Conservation (phyloP, 2,329 filamentous ascomycete genomes). For the Fusarium metavorans region DNA sequence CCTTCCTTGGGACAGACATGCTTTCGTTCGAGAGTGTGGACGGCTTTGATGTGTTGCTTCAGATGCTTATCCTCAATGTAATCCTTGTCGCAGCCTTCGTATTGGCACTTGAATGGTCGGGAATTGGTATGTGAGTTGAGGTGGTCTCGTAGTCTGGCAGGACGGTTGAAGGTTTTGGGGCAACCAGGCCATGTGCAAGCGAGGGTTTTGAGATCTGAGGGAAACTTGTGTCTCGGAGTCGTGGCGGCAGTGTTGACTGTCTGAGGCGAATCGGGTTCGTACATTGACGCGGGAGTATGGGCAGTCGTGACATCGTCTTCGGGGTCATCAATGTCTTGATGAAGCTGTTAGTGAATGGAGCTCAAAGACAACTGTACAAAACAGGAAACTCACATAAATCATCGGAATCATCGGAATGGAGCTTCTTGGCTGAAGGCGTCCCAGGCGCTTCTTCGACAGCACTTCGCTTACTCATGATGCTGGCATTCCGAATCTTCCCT, state of each 20-base stretch:
- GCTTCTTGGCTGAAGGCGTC: conserved; percentile 45
- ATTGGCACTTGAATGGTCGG: conserved; percentile 79
- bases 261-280: conserved; percentile 48
- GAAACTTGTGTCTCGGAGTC: conserved; percentile 65
- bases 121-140: conserved; percentile 88
- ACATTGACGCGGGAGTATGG: conserved; percentile 49
- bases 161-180: conserved; percentile 87
- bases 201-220: conserved; percentile 81
- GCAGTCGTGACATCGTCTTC: conserved; percentile 50
- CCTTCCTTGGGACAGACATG: conserved; percentile 78
- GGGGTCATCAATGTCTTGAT: conserved; percentile 46
- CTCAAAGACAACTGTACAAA: neutral
- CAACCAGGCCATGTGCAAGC: conserved; percentile 81
- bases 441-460: conserved; percentile 41
- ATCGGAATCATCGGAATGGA: conserved; percentile 29
- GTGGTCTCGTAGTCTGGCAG: conserved; percentile 83
- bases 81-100: conserved; percentile 80
- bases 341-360: conserved; percentile 17
- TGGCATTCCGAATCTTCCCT: conserved; percentile 28
- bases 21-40: conserved; percentile 78
- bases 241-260: conserved; percentile 49
- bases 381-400: conserved; percentile 38
- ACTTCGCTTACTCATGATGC: conserved; percentile 51
- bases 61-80: conserved; percentile 91
- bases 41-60: conserved; percentile 84